Percentiles rank a stretch among this genome's conserved stretches.
Evolutionary conservation across 2,329 filamentous ascomycete genomes (phyloP).

Genomic region (Thermoascus crustaceus): DNA sequence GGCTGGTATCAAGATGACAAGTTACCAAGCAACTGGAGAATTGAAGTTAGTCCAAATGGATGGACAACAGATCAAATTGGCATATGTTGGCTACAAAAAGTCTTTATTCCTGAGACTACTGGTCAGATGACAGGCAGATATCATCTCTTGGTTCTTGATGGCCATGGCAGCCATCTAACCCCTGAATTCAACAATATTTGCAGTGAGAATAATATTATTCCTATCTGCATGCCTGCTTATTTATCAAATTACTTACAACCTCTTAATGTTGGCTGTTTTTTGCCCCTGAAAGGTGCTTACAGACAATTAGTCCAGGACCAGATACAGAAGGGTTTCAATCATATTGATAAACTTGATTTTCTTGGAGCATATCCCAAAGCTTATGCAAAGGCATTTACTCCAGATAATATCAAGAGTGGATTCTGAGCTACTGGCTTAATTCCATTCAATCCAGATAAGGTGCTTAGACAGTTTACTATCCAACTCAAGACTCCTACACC

Average conservation of each 20-base stretch:
- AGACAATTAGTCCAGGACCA: slow-evolving; percentile 14
- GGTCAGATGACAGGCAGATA: slow-evolving; percentile 16
- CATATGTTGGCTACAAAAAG: slow-evolving; percentile 26
- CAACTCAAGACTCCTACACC: slow-evolving; percentile 5
- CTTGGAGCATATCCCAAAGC: background rate
- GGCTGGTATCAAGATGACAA: slow-evolving; percentile 8
- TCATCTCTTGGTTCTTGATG: slow-evolving; percentile 31
- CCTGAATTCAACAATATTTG: slow-evolving; percentile 29
- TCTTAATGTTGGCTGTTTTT: slow-evolving; percentile 33
- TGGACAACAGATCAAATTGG: slow-evolving; percentile 29
- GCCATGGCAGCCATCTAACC: slow-evolving; percentile 27
- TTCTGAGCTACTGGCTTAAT: slow-evolving; percentile 26
- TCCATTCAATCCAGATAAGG: slow-evolving; percentile 22
- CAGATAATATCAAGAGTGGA: slow-evolving; percentile 12
- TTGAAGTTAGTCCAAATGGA: slow-evolving; percentile 21
- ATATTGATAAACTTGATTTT: too few species aligned
- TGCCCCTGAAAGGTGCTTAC: slow-evolving; percentile 27
- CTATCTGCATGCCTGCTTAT: slow-evolving; percentile 28
- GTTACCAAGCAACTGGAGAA: slow-evolving; percentile 3
- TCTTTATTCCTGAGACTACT: slow-evolving; percentile 26
- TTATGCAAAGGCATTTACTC: background rate
- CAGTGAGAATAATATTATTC: slow-evolving; percentile 30
- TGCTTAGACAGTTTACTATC: slow-evolving; percentile 12
- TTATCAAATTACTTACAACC: slow-evolving; percentile 33
- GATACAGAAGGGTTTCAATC: background rate